Evolutionary conservation across 345 rosid genomes (phyloP).

Genomic region (Noccaea caerulescens): DNA sequence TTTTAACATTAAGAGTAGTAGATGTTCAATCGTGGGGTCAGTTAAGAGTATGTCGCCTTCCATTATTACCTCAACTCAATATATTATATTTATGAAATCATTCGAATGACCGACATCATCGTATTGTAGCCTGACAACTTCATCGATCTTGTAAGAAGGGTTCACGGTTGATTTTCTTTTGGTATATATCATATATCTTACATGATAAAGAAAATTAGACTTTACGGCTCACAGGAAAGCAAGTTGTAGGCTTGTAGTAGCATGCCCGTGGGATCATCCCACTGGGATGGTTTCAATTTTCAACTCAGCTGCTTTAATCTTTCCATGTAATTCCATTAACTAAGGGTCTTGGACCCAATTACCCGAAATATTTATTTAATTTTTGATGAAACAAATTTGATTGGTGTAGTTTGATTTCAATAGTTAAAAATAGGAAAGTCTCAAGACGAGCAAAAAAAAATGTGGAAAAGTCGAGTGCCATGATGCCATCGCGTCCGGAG

Average conservation of each 20-base stretch:
- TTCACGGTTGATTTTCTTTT: neutral
- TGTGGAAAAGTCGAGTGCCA: neutral
- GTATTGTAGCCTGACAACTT: conserved; percentile 14
- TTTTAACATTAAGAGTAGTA: neutral
- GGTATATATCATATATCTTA: neutral
- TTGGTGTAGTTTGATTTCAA: neutral
- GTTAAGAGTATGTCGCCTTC: neutral
- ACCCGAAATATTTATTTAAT: neutral
- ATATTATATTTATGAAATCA: neutral
- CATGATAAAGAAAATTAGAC: neutral
- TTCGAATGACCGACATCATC: conserved; percentile 39
- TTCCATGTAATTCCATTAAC: neutral
- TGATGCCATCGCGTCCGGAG: conserved; percentile 1
- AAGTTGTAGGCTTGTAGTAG: neutral
- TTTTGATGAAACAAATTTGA: neutral
- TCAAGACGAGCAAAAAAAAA: conserved; percentile 5
- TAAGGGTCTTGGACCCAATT: neutral
- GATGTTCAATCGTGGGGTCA: conserved; percentile 24
- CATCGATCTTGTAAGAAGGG: conserved; percentile 2
- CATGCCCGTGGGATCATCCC: too few relatives aligned
- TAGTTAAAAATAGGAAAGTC: neutral
- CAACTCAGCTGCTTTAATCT: neutral
- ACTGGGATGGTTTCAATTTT: neutral
- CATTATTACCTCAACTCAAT: neutral
- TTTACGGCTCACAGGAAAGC: neutral